Percentiles rank a stretch among this genome's conserved stretches.
Evolutionary conservation across 805 yeast genomes (phyloP).

Genomic region (Wickerhamomyces xylosicus): DNA sequence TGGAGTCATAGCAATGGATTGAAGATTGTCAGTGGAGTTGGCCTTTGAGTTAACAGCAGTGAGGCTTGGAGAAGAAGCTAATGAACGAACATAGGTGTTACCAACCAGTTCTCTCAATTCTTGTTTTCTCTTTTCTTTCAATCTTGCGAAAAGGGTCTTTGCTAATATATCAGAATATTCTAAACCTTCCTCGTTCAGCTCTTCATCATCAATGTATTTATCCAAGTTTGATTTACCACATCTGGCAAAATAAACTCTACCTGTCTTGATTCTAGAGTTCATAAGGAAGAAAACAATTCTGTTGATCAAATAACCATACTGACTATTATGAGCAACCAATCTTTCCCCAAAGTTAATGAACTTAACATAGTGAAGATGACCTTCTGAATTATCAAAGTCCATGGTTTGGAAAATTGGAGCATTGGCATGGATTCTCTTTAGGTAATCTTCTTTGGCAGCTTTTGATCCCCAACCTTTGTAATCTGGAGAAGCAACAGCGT

Average conservation of each 20-base stretch:
- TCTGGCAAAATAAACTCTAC: constrained; percentile 88
- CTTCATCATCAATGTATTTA: constrained; percentile 70
- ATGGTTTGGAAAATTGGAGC: constrained; percentile 67
- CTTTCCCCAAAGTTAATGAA: constrained; percentile 86
- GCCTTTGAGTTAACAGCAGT: constrained; percentile 1
- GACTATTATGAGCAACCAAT: constrained; percentile 68
- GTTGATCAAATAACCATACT: constrained; percentile 81
- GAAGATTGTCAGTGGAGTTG: neutral
- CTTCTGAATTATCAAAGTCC: constrained; percentile 32
- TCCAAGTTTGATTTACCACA: constrained; percentile 43
- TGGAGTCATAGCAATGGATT: constrained; percentile 1
- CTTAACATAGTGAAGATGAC: constrained; percentile 64
- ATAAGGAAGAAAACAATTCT: constrained; percentile 86
- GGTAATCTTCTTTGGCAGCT: constrained; percentile 69
- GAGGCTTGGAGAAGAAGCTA: neutral
- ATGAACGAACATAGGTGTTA: neutral
- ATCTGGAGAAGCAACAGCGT: constrained; percentile 83
- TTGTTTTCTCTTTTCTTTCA: constrained; percentile 22
- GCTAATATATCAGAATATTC: constrained; percentile 58
- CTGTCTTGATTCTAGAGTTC: constrained; percentile 80
- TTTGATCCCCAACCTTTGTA: constrained; percentile 67
- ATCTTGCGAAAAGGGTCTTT: constrained; percentile 33
- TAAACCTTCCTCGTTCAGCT: constrained; percentile 64
- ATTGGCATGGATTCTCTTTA: constrained; percentile 57
- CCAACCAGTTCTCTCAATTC: constrained; percentile 1